phyloP scores from a whole-genome alignment of 2,329 filamentous ascomycete species.

The Xylaria multiplex region DNA sequence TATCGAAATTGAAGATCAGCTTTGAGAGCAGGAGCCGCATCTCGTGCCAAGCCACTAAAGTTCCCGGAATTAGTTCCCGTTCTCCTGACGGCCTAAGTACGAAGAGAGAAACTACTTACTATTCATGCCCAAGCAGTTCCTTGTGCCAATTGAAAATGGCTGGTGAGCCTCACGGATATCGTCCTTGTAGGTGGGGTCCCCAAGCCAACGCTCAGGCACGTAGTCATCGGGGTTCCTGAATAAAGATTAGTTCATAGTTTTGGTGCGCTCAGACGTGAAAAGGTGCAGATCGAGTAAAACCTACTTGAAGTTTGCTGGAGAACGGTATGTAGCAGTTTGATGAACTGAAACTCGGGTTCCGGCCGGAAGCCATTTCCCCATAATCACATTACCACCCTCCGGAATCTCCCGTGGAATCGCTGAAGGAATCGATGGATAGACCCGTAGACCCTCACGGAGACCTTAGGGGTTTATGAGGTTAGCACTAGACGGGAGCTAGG shows the following conservation, averaged over 20 bases:
- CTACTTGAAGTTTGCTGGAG: constrained; percentile 32
- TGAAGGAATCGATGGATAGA: constrained; percentile 42
- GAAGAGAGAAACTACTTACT: constrained; percentile 21
- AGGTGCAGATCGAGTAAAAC: not conserved
- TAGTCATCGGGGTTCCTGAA: constrained; percentile 35
- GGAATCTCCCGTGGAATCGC: constrained; percentile 39
- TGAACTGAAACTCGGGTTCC: constrained; percentile 38
- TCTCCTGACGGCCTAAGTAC: too few species aligned
- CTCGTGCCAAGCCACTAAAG: constrained; percentile 37
- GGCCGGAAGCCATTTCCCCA: constrained; percentile 38
- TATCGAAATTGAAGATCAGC: constrained; percentile 36
- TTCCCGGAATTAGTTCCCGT: constrained; percentile 14
- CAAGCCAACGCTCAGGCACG: constrained; percentile 40
- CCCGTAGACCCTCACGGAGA: constrained; percentile 41
- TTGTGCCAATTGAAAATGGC: constrained; percentile 37
- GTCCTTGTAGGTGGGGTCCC: constrained; percentile 23
- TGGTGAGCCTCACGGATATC: constrained; percentile 38
- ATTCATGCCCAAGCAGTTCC: constrained; percentile 42
- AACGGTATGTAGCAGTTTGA: constrained; percentile 38
- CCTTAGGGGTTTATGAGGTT: constrained; percentile 22
- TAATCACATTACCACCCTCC: constrained; percentile 41
- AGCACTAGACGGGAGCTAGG: not conserved
- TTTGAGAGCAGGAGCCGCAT: constrained; percentile 37
- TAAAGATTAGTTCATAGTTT: constrained; percentile 16
- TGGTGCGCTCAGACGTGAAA: not conserved